Evolutionary conservation across 2,329 filamentous ascomycete species (phyloP), one percentile per base, ranked within the genome.

Genomic region (Chrysoporthe cubensis): DNA sequence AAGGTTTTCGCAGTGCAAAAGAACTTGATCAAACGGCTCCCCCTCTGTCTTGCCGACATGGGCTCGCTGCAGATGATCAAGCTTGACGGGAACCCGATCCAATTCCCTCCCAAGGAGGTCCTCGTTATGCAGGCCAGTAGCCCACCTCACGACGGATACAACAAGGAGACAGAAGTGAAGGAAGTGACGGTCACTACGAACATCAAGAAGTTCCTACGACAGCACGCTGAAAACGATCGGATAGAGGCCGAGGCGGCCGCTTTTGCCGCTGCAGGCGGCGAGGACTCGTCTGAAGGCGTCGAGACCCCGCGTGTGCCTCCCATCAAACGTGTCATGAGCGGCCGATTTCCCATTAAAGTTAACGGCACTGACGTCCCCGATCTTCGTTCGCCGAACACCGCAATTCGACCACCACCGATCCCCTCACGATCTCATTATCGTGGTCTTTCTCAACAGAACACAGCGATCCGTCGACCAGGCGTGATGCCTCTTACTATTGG

Each of bases 1-100:
- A 96, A 97, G 76, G 94, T 97, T 18, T 84, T 98, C 65, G 94
- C 94, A 2, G 87, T 97, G 46, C 91, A 92, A 72, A 92, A 92
- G 76, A 97, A 97, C 77, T 88, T 91, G 69, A 93, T 98, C 73
- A 90, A 93, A 71, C 90, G 94, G 72, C 82, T 98, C 21, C 95
- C 95, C 1, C 81, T 92, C 7, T 94, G 92, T 71, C 81, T 98
- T 32, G 93, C 92, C 65, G 94, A 97, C 71, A 97, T 97, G 91
- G 90, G 87, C 66, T 96, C 93, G 66, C 81, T 98, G 68, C 92
- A 95, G 76, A 91, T 96, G 72, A 84, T 98, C 66, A 97, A 97
- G 78, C 88, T 97, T 46, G 91, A 95, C 67, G 93, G 93, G 58
- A 97, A 97, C 73, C 92, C 92, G 9, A 87, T 97, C 68, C 87